Conservation (phyloP, 305 asterid species). For the Fraxinus ornus region DNA sequence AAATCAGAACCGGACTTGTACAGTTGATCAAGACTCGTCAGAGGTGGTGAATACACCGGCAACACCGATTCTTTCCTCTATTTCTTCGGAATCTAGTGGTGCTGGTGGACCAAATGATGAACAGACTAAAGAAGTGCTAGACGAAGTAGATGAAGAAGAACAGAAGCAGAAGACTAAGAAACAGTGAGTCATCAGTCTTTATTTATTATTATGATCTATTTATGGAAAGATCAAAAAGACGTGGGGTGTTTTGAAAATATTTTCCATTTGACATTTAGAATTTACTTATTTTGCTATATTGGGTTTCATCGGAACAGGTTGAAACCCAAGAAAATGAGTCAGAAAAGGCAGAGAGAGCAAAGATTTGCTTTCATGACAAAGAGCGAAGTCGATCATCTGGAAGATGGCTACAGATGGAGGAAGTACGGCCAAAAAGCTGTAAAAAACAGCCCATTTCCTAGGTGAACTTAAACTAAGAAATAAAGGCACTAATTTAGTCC, state of each 20-base stretch:
- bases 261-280: not conserved
- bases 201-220: not conserved
- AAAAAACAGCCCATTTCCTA: constrained; percentile 72
- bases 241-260: constrained; percentile 10
- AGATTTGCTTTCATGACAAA: constrained; percentile 85
- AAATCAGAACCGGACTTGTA: not conserved
- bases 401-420: constrained; percentile 85
- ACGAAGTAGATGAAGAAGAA: constrained; percentile 25
- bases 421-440: constrained; percentile 88
- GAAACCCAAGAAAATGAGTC: constrained; percentile 48
- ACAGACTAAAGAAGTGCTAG: not conserved
- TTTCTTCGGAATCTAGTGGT: constrained; percentile 53
- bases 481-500: not conserved
- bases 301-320: constrained; percentile 33
- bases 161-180: constrained; percentile 34
- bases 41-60: constrained; percentile 47
- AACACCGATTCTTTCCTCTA: constrained; percentile 59
- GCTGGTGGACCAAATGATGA: constrained; percentile 29
- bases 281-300: not conserved
- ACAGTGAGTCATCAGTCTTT: constrained; percentile 32
- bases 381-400: constrained; percentile 78
- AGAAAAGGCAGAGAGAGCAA: constrained; percentile 55
- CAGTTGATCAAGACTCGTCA: constrained; percentile 12
- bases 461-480: constrained; percentile 30
- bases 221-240: not conserved